Evolutionary conservation across 2,329 filamentous ascomycete species (phyloP).

Genomic region (Pseudogymnoascus sp.): DNA sequence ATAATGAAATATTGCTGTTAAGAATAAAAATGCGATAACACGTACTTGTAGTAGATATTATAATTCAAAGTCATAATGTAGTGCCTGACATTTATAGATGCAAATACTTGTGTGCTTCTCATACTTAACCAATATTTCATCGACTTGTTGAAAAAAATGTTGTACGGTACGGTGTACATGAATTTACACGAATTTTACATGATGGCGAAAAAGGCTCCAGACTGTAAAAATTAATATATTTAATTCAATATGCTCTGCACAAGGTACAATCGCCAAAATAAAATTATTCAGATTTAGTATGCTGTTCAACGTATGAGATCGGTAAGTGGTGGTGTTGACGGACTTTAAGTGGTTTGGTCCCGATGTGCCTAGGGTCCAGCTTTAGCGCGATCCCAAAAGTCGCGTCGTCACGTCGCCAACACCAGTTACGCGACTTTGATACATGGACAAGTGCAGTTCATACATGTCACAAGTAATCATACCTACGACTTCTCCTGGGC

Average conservation of each 20-base stretch:
- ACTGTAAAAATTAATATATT: too few relatives aligned
- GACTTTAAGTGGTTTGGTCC: not conserved
- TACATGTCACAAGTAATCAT: not conserved
- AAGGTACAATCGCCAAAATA: not conserved
- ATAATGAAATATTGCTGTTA: too few relatives aligned
- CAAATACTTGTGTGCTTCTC: too few relatives aligned
- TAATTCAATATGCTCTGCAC: not conserved
- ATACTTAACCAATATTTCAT: too few relatives aligned
- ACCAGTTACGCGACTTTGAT: constrained; percentile 8
- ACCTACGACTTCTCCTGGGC: not conserved
- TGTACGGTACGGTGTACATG: too few relatives aligned
- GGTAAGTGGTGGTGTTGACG: not conserved
- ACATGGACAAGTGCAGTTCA: not conserved
- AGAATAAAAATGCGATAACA: too few relatives aligned
- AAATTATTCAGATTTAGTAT: not conserved
- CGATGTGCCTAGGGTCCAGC: not conserved
- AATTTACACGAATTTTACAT: too few relatives aligned
- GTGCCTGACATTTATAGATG: too few relatives aligned
- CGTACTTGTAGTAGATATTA: too few relatives aligned
- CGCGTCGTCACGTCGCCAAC: constrained; percentile 6
- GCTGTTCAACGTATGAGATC: not conserved
- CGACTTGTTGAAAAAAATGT: too few relatives aligned
- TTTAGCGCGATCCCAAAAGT: constrained; percentile 1
- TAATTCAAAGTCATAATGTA: too few relatives aligned
- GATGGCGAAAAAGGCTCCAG: too few relatives aligned